These are phyloP conservation scores for Ophiostoma perfectum DNA, from an alignment of 2,329 filamentous ascomycete genomes.

Conservation along the genomic window DNA sequence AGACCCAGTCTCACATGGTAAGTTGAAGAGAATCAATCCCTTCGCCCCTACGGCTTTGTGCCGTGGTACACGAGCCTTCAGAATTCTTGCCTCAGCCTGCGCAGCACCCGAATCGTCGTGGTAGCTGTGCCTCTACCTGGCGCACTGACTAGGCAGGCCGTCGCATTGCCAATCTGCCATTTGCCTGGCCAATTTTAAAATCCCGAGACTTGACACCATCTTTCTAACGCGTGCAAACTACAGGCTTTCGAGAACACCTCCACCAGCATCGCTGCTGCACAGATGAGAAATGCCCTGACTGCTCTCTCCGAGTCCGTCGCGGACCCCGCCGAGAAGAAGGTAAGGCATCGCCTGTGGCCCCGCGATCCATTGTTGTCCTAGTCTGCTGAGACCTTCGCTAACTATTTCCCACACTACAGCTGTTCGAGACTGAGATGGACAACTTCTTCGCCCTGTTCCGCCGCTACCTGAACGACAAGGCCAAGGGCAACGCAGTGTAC, in stretches of 20 bases:
- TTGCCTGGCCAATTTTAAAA: background rate
- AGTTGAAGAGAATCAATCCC: conserved; percentile 38
- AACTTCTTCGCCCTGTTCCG: conserved; percentile 99
- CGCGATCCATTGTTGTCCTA: no score
- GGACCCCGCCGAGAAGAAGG: conserved; percentile 78
- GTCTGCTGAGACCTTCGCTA: background rate
- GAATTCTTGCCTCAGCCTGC: no score
- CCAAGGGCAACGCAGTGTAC: conserved; percentile 87
- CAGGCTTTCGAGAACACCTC: conserved; percentile 99
- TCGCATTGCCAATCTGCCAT: background rate
- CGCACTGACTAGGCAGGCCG: background rate
- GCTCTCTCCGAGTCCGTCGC: conserved; percentile 83
- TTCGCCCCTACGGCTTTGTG: no score
- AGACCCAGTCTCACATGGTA: conserved; percentile 81
- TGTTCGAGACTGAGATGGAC: conserved; percentile 99
- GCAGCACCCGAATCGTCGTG: background rate
- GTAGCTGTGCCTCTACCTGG: background rate
- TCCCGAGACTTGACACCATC: background rate
- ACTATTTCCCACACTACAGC: conserved; percentile 42
- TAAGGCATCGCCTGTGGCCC: conserved; percentile 35
- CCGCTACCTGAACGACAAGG: conserved; percentile 96
- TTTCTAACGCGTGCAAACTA: conserved; percentile 32
- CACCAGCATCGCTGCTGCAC: conserved; percentile 92
- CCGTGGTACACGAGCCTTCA: no score
- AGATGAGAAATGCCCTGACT: conserved; percentile 98